A percentile compares a stretch with the other conserved stretches of the same genome.
phyloP scores from a whole-genome alignment of 139 green algal genomes.

The Micromonas commoda region DNA sequence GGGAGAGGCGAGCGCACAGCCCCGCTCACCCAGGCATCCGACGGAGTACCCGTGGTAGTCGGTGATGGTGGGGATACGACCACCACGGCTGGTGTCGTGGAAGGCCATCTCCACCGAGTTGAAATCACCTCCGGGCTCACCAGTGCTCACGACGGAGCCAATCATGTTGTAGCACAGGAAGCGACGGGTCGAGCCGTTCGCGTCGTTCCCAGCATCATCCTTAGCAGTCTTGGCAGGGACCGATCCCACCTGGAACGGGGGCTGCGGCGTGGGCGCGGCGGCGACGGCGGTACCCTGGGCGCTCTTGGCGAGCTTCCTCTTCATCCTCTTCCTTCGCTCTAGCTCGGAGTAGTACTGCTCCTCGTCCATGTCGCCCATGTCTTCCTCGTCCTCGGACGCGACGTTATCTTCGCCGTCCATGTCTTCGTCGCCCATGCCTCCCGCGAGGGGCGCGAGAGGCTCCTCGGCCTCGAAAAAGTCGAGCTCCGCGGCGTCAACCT shows the following conservation, averaged over 20 bases:
- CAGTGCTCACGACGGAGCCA: neutral
- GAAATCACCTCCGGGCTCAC: conserved; percentile 1
- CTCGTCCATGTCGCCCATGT: conserved; percentile 2
- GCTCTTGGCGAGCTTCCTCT: neutral
- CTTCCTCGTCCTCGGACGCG: conserved; percentile 11
- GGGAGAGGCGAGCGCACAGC: conserved; percentile 53
- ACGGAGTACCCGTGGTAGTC: conserved; percentile 76
- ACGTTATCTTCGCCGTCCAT: conserved; percentile 10
- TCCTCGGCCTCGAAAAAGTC: conserved; percentile 20
- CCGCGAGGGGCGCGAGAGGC: neutral
- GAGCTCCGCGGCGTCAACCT: neutral
- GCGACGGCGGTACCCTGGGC: neutral
- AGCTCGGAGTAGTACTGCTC: neutral
- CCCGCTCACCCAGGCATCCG: conserved; percentile 57
- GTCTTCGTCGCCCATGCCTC: neutral
- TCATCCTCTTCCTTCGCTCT: neutral
- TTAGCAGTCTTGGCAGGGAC: neutral
- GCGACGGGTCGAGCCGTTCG: neutral
- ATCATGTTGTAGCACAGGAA: conserved; percentile 30
- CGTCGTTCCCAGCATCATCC: neutral
- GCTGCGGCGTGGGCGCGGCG: conserved; percentile 14
- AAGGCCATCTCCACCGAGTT: conserved; percentile 60
- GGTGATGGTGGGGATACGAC: conserved; percentile 65
- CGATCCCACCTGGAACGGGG: conserved; percentile 16
- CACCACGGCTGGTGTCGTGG: conserved; percentile 61